These are phyloP conservation scores for Lachancea nothofagi DNA, from an alignment of 805 yeast genomes.

Conservation along the genomic window DNA sequence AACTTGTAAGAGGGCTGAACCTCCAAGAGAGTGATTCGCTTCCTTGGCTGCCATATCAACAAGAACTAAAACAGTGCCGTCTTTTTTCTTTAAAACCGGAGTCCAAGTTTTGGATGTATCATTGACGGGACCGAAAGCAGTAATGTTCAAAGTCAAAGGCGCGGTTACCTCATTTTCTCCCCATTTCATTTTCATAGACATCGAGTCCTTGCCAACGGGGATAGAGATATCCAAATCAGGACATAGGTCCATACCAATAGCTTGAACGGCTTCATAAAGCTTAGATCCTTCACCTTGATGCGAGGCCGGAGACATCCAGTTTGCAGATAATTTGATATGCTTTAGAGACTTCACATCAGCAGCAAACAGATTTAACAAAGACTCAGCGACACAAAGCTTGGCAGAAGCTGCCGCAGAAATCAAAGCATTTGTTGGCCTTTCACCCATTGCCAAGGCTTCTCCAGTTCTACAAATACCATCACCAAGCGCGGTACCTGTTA, in stretches of 20 bases:
- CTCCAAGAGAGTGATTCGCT: conserved; percentile 60
- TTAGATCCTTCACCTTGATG: conserved; percentile 94
- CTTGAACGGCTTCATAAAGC: conserved; percentile 93
- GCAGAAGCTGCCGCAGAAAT: conserved; percentile 89
- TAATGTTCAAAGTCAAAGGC: conserved; percentile 86
- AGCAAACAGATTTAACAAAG: conserved; percentile 80
- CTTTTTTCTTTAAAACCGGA: conserved; percentile 58
- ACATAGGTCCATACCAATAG: conserved; percentile 89
- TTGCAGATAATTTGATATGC: conserved; percentile 83
- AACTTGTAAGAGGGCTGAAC: conserved; percentile 92
- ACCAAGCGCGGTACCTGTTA: conserved; percentile 86
- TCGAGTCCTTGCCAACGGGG: conserved; percentile 98
- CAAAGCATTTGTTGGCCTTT: conserved; percentile 84
- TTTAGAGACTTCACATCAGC: conserved; percentile 77
- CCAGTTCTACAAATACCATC: conserved; percentile 69
- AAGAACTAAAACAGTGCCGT: conserved; percentile 59
- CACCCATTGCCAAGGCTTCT: conserved; percentile 98
- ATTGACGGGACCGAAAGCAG: conserved; percentile 85
- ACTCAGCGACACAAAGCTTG: conserved; percentile 92
- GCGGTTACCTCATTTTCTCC: conserved; percentile 85
- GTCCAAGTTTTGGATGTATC: conserved; percentile 93
- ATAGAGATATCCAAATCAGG: conserved; percentile 87
- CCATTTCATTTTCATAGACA: conserved; percentile 99
- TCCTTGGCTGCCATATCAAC: conserved; percentile 69
- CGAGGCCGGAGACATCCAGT: conserved; percentile 98